Evolutionary conservation across 2,329 filamentous ascomycete species (phyloP), one percentile per base, ranked within the genome.

Genomic region (Aureobasidium mangrovei): DNA sequence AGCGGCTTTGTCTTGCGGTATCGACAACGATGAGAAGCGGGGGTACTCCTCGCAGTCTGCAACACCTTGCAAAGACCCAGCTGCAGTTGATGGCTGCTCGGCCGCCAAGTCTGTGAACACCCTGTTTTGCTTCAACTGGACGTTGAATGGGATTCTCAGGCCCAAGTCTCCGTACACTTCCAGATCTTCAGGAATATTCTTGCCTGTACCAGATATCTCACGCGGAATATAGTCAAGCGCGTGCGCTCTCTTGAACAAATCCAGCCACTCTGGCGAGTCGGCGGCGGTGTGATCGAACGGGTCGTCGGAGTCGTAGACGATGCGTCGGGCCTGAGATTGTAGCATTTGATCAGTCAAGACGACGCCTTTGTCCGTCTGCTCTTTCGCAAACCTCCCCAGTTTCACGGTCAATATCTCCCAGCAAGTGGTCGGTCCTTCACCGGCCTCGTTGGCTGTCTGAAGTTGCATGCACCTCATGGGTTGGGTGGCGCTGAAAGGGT

Each of bases 321-420:
- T 72, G 36, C 64, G 62, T n/a, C 76, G 67, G 2, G 76, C 72
- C 53, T 76, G 67, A 3, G 60, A 58, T 60, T 78, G 76, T 5
- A 79, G 65, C 68, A 76, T 72, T 18, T 74, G 72, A 57, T 79
- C 76, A 1, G 72, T 76, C 24, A 76, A 59, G 12, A 69, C 60
- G 1, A 72, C 63, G 40, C 72, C 67, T 36, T 68, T 66, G 12
- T 69, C 60, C 9, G 63, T 60, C 56, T 72, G 65, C 24, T 68
- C 61, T 51, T 71, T 69, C 4, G 72, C 74, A 54, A 69, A 76
- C 35, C 65, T 68, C 33, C 74, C 74, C 4, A 77, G 63, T 7
- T 70, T 64, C 1, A 77, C 65, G 0, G 74, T 76, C 9, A 77
- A 62, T 9, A 76, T 71, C 54, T 77, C 74, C 74, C 74, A 77